phyloP scores from a whole-genome alignment of 495 filamentous ascomycete species.

The Penicillium bovifimosum region DNA sequence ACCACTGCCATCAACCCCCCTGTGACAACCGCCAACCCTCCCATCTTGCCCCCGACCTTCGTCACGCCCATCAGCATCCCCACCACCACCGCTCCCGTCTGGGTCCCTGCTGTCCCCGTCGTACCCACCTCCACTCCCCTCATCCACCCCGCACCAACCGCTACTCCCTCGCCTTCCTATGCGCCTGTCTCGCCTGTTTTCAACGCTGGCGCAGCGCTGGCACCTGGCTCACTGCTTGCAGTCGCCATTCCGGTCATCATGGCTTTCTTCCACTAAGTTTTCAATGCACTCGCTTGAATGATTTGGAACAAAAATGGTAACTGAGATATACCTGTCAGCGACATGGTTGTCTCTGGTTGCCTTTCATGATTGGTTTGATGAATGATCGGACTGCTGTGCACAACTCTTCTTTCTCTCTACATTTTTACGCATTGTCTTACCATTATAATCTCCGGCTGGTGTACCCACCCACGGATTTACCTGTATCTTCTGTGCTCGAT shows the following conservation, averaged over 20 bases:
- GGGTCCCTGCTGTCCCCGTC: conserved; percentile 5
- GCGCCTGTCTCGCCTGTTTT: conserved; percentile 7
- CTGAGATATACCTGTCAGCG: not conserved
- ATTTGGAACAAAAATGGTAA: not conserved
- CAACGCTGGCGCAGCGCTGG: conserved; percentile 20
- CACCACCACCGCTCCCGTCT: conserved; percentile 16
- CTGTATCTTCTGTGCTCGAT: conserved; percentile 13
- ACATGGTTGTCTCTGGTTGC: not conserved
- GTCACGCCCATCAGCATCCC: conserved; percentile 18
- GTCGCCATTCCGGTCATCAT: conserved; percentile 17
- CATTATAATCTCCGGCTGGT: conserved; percentile 3
- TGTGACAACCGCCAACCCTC: not conserved
- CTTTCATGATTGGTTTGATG: not conserved
- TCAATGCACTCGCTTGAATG: not conserved
- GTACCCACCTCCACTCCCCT: conserved; percentile 18
- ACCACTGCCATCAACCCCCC: not conserved
- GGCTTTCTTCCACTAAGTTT: conserved; percentile 18
- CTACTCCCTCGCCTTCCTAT: conserved; percentile 9
- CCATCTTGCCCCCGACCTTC: conserved; percentile 13
- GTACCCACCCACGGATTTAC: conserved; percentile 3
- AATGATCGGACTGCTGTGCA: conserved; percentile 7
- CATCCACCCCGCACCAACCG: conserved; percentile 17
- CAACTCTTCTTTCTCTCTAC: not conserved
- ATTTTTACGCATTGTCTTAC: conserved; percentile 14
- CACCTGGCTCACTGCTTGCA: conserved; percentile 18